Base-by-base conservation (phyloP, 73 alveolate genomes). In the Stentor coeruleus region DNA sequence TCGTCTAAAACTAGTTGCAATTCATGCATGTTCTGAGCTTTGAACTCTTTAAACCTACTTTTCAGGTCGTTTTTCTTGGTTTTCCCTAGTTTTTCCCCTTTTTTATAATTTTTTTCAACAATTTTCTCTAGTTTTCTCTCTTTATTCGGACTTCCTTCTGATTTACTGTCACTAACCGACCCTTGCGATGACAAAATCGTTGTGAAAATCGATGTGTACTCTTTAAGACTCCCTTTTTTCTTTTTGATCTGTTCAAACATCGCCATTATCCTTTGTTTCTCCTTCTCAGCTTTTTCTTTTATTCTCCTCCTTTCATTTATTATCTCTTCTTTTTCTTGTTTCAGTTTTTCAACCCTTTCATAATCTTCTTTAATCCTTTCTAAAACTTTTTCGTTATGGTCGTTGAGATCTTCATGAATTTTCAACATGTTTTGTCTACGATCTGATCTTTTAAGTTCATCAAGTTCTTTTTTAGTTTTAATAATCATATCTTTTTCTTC, bases 1-100 rank as follows among this genome's bases (percentile, higher is more conserved):
- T 82, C 74, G 58, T 86, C 92, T 2, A 86, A 20, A n/a, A 86
- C n/a, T 20, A 60, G 60, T 20, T 82, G 87, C 72, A 85, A 55
- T 81, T 85, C 88, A 38, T 35, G 3, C 40, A 80, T 58, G 42
- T 85, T 66, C 60, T 66, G 58, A 26, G 28, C 39, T 81, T 85
- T 85, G 11, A 85, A 35, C 35, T 81, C 59, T 33, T 85, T 87
- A 30, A 84, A 28, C 33, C n/a, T 20, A 58, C 39, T 33, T 84
- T 86, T 40, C 14, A 3, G 30, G 38, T 79, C 31, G 20, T 49
- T 49, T 49, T 49, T 49, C 20, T 49, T 49, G 66, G 20, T 49
- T 49, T 49, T 49, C 20, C 28, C 28, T 6, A 49, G 66, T 49
- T 49, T 49, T 49, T 49, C 66, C 20, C 20, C 20, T n/a, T n/a